Base-by-base conservation (phyloP, 805 yeast genomes). In the Ogataea ramenticola region DNA sequence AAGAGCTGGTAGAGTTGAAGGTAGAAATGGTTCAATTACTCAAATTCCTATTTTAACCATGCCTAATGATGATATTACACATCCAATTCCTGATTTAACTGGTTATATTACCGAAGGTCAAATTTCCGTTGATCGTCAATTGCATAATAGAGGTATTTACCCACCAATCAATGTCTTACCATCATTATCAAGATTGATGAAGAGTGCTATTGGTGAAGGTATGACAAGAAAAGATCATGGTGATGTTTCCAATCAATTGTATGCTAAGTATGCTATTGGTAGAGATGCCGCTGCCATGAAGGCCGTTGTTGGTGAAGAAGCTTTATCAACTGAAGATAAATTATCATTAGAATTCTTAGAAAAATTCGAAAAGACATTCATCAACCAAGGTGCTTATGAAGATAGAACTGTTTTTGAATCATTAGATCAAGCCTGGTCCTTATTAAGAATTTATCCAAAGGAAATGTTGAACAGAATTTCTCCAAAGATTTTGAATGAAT, bases 251-350 rank as follows among this genome's bases (percentile, higher is more conserved):
- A 93, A 93, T 75, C 99, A 93, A 76, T 78, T 93, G 62, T 93
- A 93, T 64, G 99, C 99, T 59, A 93, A 93, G 70, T 93, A 93
- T 66, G 99, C 99, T 51, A 95, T 93, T 72, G 99, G 99, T 76
- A 86, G 90, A 72, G 99, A 93, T 70, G 99, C 99, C 24, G 99
- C 99, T 41, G 97, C 99, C 56, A 93, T 93, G 99, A 93, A 93
- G 73, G 96, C 99, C 14, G 99, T 93, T 54, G 99, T 93, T 57
- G 99, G 99, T 80, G 99, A 93, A 70, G 99, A 93, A 70, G 99
- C 99, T 31, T 75, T 93, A 61, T 89, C 97, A 30, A 87, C 87
- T 51, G 99, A 93, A 68, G 99, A 93, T 71, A 95, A 95, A 71
- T 77, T 93, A 53, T 93, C 99, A 3, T 77, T 93, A 62, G 99